Evolutionary conservation across 1,139 yeast species (phyloP).

Genomic region (Yamadazyma songkhlaensis): DNA sequence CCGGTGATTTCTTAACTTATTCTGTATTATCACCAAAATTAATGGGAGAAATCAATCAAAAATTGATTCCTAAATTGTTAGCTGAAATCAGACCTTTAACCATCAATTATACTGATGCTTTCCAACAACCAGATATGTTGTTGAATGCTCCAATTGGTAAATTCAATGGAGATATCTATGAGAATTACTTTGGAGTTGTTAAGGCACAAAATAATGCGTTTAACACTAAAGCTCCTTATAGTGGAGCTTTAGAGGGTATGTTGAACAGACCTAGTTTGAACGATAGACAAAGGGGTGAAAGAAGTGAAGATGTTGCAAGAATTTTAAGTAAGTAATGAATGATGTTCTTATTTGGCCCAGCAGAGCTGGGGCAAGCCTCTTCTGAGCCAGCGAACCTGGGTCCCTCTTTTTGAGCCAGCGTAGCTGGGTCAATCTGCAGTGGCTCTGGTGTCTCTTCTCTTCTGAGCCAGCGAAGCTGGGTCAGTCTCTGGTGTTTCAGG

Average conservation of each 20-base stretch:
- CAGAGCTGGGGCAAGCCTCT: too few relatives aligned
- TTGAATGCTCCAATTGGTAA: conserved; percentile 84
- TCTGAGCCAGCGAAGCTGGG: too few relatives aligned
- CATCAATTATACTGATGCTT: conserved; percentile 84
- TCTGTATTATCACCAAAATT: conserved; percentile 49
- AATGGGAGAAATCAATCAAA: conserved; percentile 45
- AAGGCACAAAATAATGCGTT: conserved; percentile 53
- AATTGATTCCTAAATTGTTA: conserved; percentile 43
- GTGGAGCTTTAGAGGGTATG: conserved; percentile 47
- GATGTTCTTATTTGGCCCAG: neutral
- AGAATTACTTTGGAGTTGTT: conserved; percentile 61
- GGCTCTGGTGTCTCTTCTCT: too few relatives aligned
- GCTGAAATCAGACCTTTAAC: conserved; percentile 63
- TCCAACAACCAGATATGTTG: conserved; percentile 80
- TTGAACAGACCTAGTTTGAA: conserved; percentile 50
- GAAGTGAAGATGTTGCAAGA: conserved; percentile 37
- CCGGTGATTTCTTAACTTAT: conserved; percentile 73
- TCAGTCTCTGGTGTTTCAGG: too few relatives aligned
- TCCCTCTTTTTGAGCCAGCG: too few relatives aligned
- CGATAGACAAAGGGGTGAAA: conserved; percentile 49
- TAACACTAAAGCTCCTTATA: conserved; percentile 60
- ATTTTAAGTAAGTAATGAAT: conserved; percentile 20
- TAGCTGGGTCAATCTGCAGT: too few relatives aligned
- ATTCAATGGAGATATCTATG: conserved; percentile 84
- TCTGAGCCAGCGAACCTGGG: too few relatives aligned